Evolutionary conservation across 2,329 filamentous ascomycete genomes (phyloP).

Genomic region (Zymoseptoria passerinii): DNA sequence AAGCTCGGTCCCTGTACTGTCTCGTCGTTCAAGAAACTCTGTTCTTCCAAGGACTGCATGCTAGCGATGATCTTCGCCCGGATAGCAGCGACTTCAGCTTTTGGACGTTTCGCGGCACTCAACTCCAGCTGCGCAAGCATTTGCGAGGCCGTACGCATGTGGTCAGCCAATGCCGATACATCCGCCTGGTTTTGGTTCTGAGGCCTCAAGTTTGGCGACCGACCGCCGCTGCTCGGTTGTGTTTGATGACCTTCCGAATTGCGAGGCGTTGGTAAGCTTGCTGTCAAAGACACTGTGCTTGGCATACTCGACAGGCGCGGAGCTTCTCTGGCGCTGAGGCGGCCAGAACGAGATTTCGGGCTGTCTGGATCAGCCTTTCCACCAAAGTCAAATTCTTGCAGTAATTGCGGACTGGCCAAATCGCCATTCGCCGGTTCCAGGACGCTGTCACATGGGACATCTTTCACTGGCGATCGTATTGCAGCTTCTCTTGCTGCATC

Average conservation of each 20-base stretch:
- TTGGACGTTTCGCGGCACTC: constrained; percentile 70
- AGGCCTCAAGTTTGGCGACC: constrained; percentile 47
- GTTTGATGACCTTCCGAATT: constrained; percentile 57
- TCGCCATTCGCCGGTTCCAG: constrained; percentile 77
- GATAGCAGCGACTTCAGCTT: constrained; percentile 73
- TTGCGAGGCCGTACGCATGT: constrained; percentile 80
- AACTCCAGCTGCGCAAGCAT: constrained; percentile 79
- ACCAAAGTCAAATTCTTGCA: constrained; percentile 48
- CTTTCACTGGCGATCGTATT: constrained; percentile 36
- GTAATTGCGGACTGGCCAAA: constrained; percentile 62
- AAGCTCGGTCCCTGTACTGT: constrained; percentile 61
- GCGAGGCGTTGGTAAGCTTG: constrained; percentile 57
- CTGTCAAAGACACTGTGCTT: constrained; percentile 51
- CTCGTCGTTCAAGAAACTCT: constrained; percentile 71
- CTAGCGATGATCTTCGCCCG: constrained; percentile 80
- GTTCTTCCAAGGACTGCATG: constrained; percentile 80
- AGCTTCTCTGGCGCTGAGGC: constrained; percentile 23
- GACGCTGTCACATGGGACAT: constrained; percentile 57
- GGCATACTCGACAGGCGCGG: constrained; percentile 55
- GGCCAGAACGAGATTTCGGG: constrained; percentile 11
- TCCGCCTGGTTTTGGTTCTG: constrained; percentile 63
- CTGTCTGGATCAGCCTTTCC: constrained; percentile 33
- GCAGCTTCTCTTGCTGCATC: constrained; percentile 50
- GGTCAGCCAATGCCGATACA: constrained; percentile 72
- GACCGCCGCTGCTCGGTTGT: constrained; percentile 55